Conservation (phyloP, 2,329 filamentous ascomycete genomes). For the Sarocladium kiliense region DNA sequence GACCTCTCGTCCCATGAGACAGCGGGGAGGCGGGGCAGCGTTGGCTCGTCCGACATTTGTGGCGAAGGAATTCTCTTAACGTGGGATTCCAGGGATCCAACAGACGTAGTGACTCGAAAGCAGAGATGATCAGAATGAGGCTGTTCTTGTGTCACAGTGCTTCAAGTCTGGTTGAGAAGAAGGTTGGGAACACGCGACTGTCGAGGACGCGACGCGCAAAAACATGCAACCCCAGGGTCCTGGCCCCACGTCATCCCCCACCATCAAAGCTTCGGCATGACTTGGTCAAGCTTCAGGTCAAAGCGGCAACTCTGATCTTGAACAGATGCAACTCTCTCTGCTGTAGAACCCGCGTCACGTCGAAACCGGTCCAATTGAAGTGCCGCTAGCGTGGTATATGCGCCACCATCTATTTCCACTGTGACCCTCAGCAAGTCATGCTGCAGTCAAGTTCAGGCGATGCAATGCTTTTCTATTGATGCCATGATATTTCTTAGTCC, state of each 20-base stretch:
- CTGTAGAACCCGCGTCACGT: no score
- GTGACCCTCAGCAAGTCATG: not conserved
- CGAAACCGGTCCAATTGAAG: no score
- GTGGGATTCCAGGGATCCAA: no score
- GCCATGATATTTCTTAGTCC: conserved; percentile 39
- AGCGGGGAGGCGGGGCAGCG: conserved; percentile 33
- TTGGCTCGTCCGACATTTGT: conserved; percentile 35
- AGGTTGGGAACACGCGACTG: conserved; percentile 4
- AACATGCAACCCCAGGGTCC: not conserved
- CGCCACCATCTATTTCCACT: not conserved
- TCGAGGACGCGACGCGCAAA: conserved; percentile 1
- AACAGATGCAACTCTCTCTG: no score
- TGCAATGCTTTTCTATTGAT: not conserved
- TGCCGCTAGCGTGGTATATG: not conserved
- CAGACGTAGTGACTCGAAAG: not conserved
- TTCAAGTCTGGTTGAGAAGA: not conserved
- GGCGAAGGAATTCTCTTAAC: not conserved
- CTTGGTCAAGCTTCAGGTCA: not conserved
- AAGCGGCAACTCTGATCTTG: not conserved
- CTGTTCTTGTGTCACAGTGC: not conserved
- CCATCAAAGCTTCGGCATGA: not conserved
- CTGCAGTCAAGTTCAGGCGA: not conserved
- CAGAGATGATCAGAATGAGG: not conserved
- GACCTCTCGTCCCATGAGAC: conserved; percentile 33
- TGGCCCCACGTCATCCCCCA: conserved; percentile 7